Evolutionary conservation across 108 stramenopile genomes (phyloP), one percentile per base, ranked within the genome.

Genomic region (Fragilariopsis cylindrus): DNA sequence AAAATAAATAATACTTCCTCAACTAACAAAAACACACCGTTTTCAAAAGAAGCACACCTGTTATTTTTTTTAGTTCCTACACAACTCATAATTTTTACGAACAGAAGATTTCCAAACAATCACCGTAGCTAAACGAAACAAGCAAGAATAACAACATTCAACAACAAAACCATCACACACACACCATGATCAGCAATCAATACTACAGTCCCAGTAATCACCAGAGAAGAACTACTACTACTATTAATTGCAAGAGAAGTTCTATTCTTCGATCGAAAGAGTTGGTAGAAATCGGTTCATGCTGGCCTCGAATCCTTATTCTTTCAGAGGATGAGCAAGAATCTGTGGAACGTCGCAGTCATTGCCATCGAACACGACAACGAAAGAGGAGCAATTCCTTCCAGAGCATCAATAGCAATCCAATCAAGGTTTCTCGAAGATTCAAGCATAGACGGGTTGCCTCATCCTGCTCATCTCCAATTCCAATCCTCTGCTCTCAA

Each of bases 271-370:
- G 67, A 4, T 44, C 67, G 48, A 19, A 18, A 13, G 67, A 68
- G 16, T 48, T 68, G 2, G 46, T 68, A n/a, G 67, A 68, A 52
- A 68, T 68, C 49, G 67, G 67, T 48, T 68, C 49, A 1, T 68
- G 50, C 67, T 68, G 67, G 67, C 67, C 67, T 47, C 44, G 67
- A 48, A 48, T 68, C 67, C 18, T 50, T 16, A 13, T 68, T 43
- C 42, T 63, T 41, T 63, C 62, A 4, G 30, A 30, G 1, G 30
- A 30, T 30, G 30, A 30, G 30, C 30, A 30, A 30, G 62, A 63
- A 45, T 63, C 8, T n/a, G 58, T 40, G 0, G 57, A 57, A 15
- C 30, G 30, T 21, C 21, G 19, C 19, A 19, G 21, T 30, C 30
- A 30, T 30, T 30, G 30, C 30, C 30, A 30, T 30, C 30, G 30